Base-by-base conservation (phyloP, 805 yeast genomes). In the Candida alai region DNA sequence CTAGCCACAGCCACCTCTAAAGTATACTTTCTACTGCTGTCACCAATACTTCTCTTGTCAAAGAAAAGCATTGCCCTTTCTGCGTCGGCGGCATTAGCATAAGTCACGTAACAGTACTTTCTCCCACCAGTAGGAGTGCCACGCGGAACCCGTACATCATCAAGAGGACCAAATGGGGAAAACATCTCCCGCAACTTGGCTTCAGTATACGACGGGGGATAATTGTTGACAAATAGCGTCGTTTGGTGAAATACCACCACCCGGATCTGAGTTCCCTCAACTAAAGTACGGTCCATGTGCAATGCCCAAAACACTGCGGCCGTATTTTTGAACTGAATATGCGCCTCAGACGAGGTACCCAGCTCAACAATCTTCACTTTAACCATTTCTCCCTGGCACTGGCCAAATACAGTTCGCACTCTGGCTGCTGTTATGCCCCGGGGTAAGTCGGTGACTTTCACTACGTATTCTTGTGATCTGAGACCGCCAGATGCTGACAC, bases 91-190 rank as follows among this genome's bases (percentile, higher is more conserved):
- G 70, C 35, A 4, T 62, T 49, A 0, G 55, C 36, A 43, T 59
- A 78, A 45, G 84, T 90, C 11, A 83, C 65, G 48, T 85, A 86
- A 42, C 90, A 84, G 49, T 86, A 86, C 19, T 94, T 54, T 37
- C 93, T 65, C 19, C 70, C 68, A 4, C 74, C 51, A 44, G 74
- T 74, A 4, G 30, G 28, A 28, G 65, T 67, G 28, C 65, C 67
- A 0, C 84, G 72, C 0, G 95, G 95, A 20, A 84, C 61, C 32
- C 95, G 59, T 1, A 80, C 58, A 33, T 74, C 70, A 2, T 73
- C 40, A 3, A 78, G 49, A 2, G 56, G 41, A 0, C 79, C 78
- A 25, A 47, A 49, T 2, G 53, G 28, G 0, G 49, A 36, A 47
- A 84, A 78, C 8, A 73, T 14, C 0, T 47, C 41, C 11, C 47